Base-by-base conservation (phyloP, 306 rosid genomes). In the Fragaria iinumae region DNA sequence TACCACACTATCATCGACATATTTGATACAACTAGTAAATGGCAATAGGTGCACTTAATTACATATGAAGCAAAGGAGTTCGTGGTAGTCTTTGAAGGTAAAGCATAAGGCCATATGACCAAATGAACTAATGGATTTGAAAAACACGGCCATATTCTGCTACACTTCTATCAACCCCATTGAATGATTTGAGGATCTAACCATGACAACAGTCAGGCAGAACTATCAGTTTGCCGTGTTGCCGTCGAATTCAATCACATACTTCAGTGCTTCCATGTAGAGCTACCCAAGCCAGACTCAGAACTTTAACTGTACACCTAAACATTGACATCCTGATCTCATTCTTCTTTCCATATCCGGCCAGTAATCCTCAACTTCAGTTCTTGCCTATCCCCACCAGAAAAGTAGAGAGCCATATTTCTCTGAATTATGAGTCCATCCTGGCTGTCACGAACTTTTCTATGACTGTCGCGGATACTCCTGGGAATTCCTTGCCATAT, bases 301-400 rank as follows among this genome's bases (percentile, higher is more conserved):
- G 45, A 25, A 27, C 59, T 67, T 70, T 77, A 60, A 80, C 86
- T 89, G 79, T 87, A 89, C 90, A 91, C 72, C 55, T 76, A 52
- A 64, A 63, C 59, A 48, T 74, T 64, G 77, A 72, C 50, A 75
- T 81, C 75, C 86, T 72, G 18, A 8, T 75, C 85, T 93, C 88
- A 92, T 69, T 92, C 96, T 87, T 95, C 97, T 88, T 87, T 92
- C 98, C 97, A 92, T 81, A 95, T 95, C 65, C 98, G 97, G 72
- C 98, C 96, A 1, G 93, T 90, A 76, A 95, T 88, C 82, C 97
- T 89, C 78, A 95, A 82, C 86, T 88, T 92, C 45, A 92, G 87
- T 85, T 90, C 98, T 69, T 87, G 87, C 85, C 82, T 87, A 57
- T 88, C 93, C 47, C 92, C 97, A 11, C 97, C 97, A 11, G 98